These are phyloP conservation scores for Musa acuminata DNA, from an alignment of 176 grass and related monocot genomes.

Conservation along the genomic window DNA sequence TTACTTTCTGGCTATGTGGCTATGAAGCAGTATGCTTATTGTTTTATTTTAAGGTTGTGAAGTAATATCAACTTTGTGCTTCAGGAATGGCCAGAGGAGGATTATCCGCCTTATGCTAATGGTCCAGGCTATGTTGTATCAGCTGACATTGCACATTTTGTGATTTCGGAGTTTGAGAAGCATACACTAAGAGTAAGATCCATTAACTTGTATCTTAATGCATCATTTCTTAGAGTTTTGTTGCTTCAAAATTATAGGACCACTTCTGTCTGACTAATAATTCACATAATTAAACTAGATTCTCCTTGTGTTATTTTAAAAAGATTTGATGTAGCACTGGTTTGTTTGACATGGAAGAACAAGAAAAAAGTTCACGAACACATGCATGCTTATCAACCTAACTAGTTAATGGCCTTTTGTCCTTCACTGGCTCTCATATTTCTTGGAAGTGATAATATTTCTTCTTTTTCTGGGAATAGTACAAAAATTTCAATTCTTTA, in stretches of 20 bases:
- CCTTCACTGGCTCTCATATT: not conserved
- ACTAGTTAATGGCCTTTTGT: not conserved
- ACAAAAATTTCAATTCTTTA: no score
- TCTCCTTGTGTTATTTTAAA: not conserved
- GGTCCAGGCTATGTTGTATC: slow-evolving; percentile 17
- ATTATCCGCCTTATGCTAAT: slow-evolving; percentile 17
- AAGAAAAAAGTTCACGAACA: no score
- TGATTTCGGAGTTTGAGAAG: slow-evolving; percentile 10
- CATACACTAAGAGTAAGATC: slow-evolving; percentile 8
- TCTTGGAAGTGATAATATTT: no score
- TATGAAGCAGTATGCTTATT: not conserved
- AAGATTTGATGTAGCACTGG: not conserved
- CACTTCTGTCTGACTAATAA: not conserved
- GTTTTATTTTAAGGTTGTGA: not conserved
- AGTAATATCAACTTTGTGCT: not conserved
- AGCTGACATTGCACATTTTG: slow-evolving; percentile 6
- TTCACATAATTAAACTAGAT: not conserved
- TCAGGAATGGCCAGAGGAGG: slow-evolving; percentile 18
- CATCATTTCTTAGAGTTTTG: not conserved
- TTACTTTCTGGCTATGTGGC: not conserved
- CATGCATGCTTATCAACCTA: no score
- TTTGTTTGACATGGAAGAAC: not conserved
- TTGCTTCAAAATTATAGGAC: not conserved
- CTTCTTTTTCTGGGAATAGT: no score
- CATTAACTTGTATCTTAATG: not conserved